Base-by-base conservation (phyloP, 2,329 filamentous ascomycete species). In the Sporothrix schenckii region DNA sequence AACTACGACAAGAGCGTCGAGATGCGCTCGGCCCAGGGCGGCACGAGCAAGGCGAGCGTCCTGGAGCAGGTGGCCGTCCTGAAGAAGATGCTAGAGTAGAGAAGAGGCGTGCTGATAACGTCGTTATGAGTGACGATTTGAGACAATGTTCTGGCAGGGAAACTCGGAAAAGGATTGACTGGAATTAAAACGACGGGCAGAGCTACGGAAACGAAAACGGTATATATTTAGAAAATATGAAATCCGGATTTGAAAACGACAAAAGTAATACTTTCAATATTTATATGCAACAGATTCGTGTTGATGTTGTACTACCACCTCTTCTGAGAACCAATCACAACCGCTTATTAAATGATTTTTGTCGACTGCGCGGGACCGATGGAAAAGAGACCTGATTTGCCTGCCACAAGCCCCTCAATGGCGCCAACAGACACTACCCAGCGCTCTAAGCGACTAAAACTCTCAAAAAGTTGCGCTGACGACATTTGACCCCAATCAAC, bases 1-100 rank as follows among this genome's bases (percentile, higher is more conserved):
- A 87, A 96, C 80, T 97, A 95, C 77, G 90, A 96, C 81, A 87
- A 87, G 73, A 92, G 90, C 72, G 92, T 97, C 7, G 93, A 97
- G 84, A 86, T 91, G 83, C 88, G 91, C 77, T 86, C 88, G 54
- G 89, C 92, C 2, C 89, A 88, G 74, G 93, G 93, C 30, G 92
- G 92, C 39, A 95, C 92, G 30, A 93, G 91, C 82, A 89, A 86
- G 81, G 85, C 75, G 24, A 72, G 74, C 10, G 75, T 76, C 10
- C 72, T 75, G 21, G 75, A 75, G 73, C 74, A 76, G 73, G 69
- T 76, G 50, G 69, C 71, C 47, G 73, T 76, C 24, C 69, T 76
- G 14, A 70, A 72, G 69, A 39, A 21, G 16, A 72, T 73, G 72
- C 61, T 75, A 52, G 61, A 65, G 65, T 72, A 63, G 41, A n/a